phyloP scores from a whole-genome alignment of 2,329 filamentous ascomycete genomes.

The Aspergillus sp. region DNA sequence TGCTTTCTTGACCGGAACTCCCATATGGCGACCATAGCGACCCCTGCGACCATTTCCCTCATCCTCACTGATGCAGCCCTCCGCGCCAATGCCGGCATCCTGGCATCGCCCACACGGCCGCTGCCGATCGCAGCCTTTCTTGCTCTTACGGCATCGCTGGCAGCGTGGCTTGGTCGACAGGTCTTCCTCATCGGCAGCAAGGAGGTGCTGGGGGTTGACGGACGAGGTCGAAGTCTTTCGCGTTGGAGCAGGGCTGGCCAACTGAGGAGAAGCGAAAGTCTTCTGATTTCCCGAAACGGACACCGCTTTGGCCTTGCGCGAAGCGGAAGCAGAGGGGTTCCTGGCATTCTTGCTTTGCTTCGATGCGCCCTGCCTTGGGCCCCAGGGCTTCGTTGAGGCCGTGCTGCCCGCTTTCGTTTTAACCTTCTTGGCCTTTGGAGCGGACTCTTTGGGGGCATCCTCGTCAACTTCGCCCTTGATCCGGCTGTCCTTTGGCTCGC shows the following conservation, averaged over 20 bases:
- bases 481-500: conserved; percentile 42
- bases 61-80: conserved; percentile 94
- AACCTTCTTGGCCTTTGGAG: conserved; percentile 43
- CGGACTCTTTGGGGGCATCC: conserved; percentile 24
- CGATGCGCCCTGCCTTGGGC: conserved; percentile 17
- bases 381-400: conserved; percentile 21
- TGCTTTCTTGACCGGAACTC: conserved; percentile 54
- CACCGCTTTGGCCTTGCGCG: conserved; percentile 31
- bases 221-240: conserved; percentile 49
- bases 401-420: conserved; percentile 38
- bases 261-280: conserved; percentile 34
- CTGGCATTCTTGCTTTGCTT: conserved; percentile 29
- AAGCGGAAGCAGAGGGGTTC: conserved; percentile 18
- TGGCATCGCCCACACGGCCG: conserved; percentile 90
- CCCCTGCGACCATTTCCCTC: conserved; percentile 96
- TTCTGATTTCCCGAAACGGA: conserved; percentile 11
- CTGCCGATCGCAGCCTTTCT: conserved; percentile 97
- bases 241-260: conserved; percentile 38
- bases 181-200: conserved; percentile 70
- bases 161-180: conserved; percentile 92
- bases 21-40: conserved; percentile 67
- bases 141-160: conserved; percentile 97
- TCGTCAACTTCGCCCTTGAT: conserved; percentile 48
- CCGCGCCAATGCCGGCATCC: conserved; percentile 85
- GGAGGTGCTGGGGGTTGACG: conserved; percentile 53